These are phyloP conservation scores for Terfezia claveryi DNA, from an alignment of 495 filamentous ascomycete species.

Conservation along the genomic window DNA sequence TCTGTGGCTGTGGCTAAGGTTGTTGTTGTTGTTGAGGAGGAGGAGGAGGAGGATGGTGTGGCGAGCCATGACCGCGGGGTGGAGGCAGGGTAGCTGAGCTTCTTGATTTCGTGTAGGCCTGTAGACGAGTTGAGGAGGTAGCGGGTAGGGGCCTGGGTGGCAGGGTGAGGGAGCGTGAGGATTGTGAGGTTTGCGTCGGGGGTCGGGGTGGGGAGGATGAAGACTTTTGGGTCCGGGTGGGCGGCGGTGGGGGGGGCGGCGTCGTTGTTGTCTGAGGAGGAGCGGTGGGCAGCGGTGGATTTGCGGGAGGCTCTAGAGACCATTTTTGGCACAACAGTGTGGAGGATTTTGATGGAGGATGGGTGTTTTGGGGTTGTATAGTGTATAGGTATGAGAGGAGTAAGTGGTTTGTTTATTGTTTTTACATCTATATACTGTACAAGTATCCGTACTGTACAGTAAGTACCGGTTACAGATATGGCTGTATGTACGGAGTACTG, in stretches of 20 bases:
- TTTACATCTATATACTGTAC: too few species aligned
- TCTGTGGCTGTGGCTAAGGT: too few species aligned
- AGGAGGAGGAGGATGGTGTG: slow-evolving; percentile 13
- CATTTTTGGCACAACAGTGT: too few species aligned
- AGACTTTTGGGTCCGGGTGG: slow-evolving; percentile 35
- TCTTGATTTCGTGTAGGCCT: slow-evolving; percentile 76
- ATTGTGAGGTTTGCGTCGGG: slow-evolving; percentile 38
- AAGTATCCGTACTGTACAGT: too few species aligned
- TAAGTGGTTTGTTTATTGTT: too few species aligned
- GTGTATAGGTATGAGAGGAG: too few species aligned
- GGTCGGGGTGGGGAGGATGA: slow-evolving; percentile 53
- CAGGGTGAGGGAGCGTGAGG: slow-evolving; percentile 59
- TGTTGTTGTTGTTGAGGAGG: too few species aligned
- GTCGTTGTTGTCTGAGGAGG: slow-evolving; percentile 4
- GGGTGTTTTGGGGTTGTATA: too few species aligned
- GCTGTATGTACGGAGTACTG: too few species aligned
- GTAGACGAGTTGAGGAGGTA: slow-evolving; percentile 62
- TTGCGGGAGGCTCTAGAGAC: not conserved
- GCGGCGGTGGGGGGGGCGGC: slow-evolving; percentile 18
- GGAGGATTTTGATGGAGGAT: too few species aligned
- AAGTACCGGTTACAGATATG: too few species aligned
- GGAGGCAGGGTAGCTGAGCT: slow-evolving; percentile 39
- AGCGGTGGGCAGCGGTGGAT: slow-evolving; percentile 15
- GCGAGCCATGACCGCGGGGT: slow-evolving; percentile 48
- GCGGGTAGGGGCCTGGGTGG: slow-evolving; percentile 36